These are phyloP conservation scores for Naganishia sp. DNA, from an alignment of 1,284 basidiomycete species.

Conservation along the genomic window DNA sequence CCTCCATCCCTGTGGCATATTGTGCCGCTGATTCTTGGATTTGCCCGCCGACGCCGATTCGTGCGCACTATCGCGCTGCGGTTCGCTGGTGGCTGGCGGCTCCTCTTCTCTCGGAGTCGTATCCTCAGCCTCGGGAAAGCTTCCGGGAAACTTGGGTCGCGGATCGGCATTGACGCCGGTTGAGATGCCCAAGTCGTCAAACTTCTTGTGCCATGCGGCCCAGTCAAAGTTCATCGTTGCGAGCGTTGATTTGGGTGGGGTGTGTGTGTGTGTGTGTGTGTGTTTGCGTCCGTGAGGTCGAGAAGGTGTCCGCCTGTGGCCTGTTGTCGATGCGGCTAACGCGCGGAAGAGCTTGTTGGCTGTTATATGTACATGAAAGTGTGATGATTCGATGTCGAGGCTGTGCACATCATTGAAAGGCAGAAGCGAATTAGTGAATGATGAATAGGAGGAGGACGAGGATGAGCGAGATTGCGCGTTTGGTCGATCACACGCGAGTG, in stretches of 20 bases:
- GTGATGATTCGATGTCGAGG: no score
- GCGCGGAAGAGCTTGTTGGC: no score
- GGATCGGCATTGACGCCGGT: neutral
- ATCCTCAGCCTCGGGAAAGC: conserved; percentile 6
- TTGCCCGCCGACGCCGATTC: neutral
- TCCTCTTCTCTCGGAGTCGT: neutral
- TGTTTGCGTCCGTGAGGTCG: neutral
- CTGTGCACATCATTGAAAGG: no score
- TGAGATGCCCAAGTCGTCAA: conserved; percentile 21
- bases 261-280: no score
- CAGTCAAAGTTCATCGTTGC: conserved; percentile 20
- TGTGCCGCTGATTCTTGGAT: neutral
- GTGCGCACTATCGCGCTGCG: neutral
- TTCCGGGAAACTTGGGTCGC: conserved; percentile 18
- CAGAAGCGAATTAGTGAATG: no score
- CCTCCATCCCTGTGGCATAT: conserved; percentile 4
- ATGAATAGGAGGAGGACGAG: no score
- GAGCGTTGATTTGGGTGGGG: neutral
- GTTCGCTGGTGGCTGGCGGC: neutral
- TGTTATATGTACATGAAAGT: no score
- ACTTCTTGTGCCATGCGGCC: conserved; percentile 26
- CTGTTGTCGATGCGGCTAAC: no score
- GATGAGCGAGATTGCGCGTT: no score
- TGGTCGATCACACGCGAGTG: no score
- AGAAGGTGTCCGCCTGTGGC: no score